A percentile compares a stretch with the other conserved stretches of the same genome.
Evolutionary conservation across 2,329 filamentous ascomycete species (phyloP).

Genomic region (Fusarium mundagurra): DNA sequence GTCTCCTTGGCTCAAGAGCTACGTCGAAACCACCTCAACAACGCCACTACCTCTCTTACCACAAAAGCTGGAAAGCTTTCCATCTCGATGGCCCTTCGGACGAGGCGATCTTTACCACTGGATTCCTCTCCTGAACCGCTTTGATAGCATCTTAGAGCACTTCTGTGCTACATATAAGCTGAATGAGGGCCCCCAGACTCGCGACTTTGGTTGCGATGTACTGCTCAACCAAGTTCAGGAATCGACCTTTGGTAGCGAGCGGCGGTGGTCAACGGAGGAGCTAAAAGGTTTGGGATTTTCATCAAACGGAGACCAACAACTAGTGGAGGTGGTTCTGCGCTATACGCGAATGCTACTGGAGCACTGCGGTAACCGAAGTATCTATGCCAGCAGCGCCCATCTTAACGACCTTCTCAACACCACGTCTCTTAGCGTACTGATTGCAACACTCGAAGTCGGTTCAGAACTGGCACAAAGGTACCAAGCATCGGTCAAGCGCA

Average conservation of each 20-base stretch:
- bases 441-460: constrained; percentile 80
- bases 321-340: constrained; percentile 81
- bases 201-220: constrained; percentile 75
- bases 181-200: constrained; percentile 80
- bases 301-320: constrained; percentile 79
- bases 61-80: constrained; percentile 80
- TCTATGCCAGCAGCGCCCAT: constrained; percentile 93
- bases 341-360: constrained; percentile 91
- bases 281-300: constrained; percentile 71
- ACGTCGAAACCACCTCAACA: constrained; percentile 75
- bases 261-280: constrained; percentile 55
- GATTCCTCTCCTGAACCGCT: constrained; percentile 93
- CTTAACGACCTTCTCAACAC: constrained; percentile 90
- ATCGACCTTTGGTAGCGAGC: constrained; percentile 60
- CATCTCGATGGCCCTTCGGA: constrained; percentile 92
- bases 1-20: constrained; percentile 89
- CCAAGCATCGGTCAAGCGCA: constrained; percentile 84
- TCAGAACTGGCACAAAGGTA: constrained; percentile 92
- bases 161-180: constrained; percentile 85
- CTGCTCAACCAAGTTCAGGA: constrained; percentile 67
- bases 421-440: constrained; percentile 81
- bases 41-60: constrained; percentile 81
- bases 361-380: constrained; percentile 94
- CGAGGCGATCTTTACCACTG: constrained; percentile 97
- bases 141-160: constrained; percentile 86